Conservation (phyloP, 345 rosid species). For the Eucalyptus rudis region DNA sequence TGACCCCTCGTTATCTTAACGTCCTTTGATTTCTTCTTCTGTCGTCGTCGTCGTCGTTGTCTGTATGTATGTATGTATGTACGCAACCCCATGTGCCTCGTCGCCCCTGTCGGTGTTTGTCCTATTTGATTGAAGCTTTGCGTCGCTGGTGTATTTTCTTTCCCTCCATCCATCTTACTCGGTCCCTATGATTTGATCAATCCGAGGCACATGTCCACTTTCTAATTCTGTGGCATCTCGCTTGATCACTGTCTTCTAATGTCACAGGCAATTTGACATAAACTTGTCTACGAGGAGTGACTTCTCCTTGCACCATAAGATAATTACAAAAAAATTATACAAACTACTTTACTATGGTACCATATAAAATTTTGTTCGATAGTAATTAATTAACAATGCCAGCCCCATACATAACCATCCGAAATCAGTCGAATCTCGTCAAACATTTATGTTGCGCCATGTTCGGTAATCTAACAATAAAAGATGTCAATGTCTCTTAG, state of each 20-base stretch:
- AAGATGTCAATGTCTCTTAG: background rate
- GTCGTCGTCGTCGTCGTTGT: too few relatives aligned
- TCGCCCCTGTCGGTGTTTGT: background rate
- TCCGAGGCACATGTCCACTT: background rate
- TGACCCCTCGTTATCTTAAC: conserved; percentile 18
- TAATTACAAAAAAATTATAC: background rate
- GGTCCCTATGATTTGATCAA: background rate
- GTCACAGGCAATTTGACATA: background rate
- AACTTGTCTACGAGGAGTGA: too few relatives aligned
- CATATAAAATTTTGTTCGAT: background rate
- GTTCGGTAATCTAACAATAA: background rate
- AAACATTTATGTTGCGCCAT: background rate
- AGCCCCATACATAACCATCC: background rate
- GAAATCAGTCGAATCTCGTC: background rate
- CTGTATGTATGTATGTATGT: background rate
- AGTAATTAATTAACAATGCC: background rate
- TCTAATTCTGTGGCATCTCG: background rate
- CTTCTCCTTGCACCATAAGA: background rate
- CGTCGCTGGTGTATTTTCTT: background rate
- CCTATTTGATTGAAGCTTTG: background rate
- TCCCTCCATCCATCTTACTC: background rate
- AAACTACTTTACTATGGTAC: background rate
- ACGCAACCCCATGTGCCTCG: background rate
- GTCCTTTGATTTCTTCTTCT: background rate
- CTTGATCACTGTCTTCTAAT: background rate